Conservation (phyloP, 345 rosid genomes). For the Aquilaria sinensis region DNA sequence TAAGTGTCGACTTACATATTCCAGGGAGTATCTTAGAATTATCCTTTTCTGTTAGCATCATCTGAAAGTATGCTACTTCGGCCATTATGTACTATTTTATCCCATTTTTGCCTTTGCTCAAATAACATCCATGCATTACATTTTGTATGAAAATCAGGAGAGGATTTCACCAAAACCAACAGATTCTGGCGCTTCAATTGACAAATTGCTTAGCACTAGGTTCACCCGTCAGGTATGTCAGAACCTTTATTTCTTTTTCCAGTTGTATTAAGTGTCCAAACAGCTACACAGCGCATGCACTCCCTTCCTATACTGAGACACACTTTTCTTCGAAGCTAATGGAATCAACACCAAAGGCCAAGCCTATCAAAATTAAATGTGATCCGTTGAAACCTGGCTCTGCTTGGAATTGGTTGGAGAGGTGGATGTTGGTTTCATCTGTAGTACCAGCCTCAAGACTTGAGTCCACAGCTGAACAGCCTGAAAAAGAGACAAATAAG, state of each 20-base stretch:
- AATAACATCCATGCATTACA: too few species aligned
- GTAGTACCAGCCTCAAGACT: conserved; percentile 33
- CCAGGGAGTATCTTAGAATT: too few species aligned
- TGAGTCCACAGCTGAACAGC: conserved; percentile 26
- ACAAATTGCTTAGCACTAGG: conserved; percentile 60
- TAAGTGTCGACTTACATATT: too few species aligned
- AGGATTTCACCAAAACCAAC: conserved; percentile 21
- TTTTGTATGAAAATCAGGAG: conserved; percentile 39
- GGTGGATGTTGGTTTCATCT: conserved; percentile 68
- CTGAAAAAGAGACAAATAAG: conserved; percentile 26
- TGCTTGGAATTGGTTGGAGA: conserved; percentile 88
- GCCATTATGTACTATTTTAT: too few species aligned
- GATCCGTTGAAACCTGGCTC: conserved; percentile 64
- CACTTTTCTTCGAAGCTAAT: conserved; percentile 41
- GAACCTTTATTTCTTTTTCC: conserved; percentile 5
- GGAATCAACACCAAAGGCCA: conserved; percentile 61
- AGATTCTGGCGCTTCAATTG: conserved; percentile 35
- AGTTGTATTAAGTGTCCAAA: neutral
- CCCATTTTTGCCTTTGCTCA: too few species aligned
- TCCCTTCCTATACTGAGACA: conserved; percentile 6
- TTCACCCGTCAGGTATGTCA: conserved; percentile 67
- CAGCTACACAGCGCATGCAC: neutral
- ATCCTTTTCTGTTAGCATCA: too few species aligned
- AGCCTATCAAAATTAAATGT: conserved; percentile 60
- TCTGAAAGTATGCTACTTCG: too few species aligned